Conservation (phyloP, 306 rosid species). For the Lupinus albus region DNA sequence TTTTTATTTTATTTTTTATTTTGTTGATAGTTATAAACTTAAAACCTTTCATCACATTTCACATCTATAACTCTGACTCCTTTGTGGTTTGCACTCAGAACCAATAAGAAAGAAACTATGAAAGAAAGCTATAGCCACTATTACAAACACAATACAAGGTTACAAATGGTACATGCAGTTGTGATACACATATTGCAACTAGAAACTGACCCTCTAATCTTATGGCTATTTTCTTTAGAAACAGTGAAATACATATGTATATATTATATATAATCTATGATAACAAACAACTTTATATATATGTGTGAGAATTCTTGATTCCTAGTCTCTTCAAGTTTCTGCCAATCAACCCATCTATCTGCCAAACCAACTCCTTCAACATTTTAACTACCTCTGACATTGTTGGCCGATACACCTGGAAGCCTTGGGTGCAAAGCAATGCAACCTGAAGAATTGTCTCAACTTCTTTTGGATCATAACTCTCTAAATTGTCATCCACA, state of each 20-base stretch:
- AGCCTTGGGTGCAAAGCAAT: slow-evolving; percentile 73
- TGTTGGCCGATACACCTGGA: slow-evolving; percentile 71
- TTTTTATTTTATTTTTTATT: not conserved
- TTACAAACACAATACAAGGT: slow-evolving; percentile 15
- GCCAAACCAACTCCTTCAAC: slow-evolving; percentile 70
- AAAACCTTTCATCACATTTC: not conserved
- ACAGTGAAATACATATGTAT: slow-evolving; percentile 18
- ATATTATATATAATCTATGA: slow-evolving; percentile 22
- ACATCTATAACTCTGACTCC: not conserved
- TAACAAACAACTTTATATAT: slow-evolving; percentile 26
- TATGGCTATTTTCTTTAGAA: slow-evolving; percentile 4
- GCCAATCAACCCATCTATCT: slow-evolving; percentile 86
- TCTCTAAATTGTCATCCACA: slow-evolving; percentile 69
- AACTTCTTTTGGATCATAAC: slow-evolving; percentile 61
- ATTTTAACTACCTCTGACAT: slow-evolving; percentile 73
- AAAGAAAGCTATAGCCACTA: not conserved
- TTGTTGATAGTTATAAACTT: not conserved
- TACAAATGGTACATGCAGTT: slow-evolving; percentile 24
- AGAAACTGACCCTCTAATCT: slow-evolving; percentile 24
- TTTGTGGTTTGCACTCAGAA: not conserved
- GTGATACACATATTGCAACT: slow-evolving; percentile 33
- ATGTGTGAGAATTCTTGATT: slow-evolving; percentile 56
- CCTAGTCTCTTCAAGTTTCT: slow-evolving; percentile 65
- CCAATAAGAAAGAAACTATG: not conserved
- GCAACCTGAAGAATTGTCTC: slow-evolving; percentile 75